Evolutionary conservation across 1,284 basidiomycete genomes (phyloP), one percentile per base, ranked within the genome.

Genomic region (Vanrija sp.): DNA sequence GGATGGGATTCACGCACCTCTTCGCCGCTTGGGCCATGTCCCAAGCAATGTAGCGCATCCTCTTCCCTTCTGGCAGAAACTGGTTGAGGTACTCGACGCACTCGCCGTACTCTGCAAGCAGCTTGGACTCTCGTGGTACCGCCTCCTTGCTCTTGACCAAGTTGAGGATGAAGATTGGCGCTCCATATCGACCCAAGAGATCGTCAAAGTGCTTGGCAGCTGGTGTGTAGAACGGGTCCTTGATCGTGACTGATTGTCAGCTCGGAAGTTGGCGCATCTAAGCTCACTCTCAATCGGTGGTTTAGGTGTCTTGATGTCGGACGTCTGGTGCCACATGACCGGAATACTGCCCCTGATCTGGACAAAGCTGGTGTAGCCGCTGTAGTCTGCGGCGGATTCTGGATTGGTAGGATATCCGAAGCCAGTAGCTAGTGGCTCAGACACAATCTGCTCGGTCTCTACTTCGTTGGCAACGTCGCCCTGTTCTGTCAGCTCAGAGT

Each of bases 381-480:
- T 67, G 44, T 70, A 68, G 15, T 62, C 69, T 10, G 63, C 58
- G 3, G 59, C 61, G n/a, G 53, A 57, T 3, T 63, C 66, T 35
- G 46, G 86, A 84, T 68, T 81, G 27, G 54, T 35, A 12, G 57
- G 57, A 24, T 53, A 56, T 66, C 91, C 89, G 71, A 95, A 94
- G 0, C 92, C 84, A 0, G 93, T 98, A 0, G 92, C 95, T 7
- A 94, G 75, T 0, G 91, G 89, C 69, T 98, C 95, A 3, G 88
- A 91, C 0, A 98, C 94, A 49, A 98, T 96, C 69, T 99, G 96
- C 68, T 99, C 96, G 0, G 94, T 98, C 75, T 99, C 96, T 3
- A 99, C 96, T 75, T 98, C 96, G 67, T 99, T 99, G 1, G 95
- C 96, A 2, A 98, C 96, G 68, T 97, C 90, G 2, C 96, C 96